Conservation (phyloP, 306 rosid genomes). For the Aeschynomene evenia region DNA sequence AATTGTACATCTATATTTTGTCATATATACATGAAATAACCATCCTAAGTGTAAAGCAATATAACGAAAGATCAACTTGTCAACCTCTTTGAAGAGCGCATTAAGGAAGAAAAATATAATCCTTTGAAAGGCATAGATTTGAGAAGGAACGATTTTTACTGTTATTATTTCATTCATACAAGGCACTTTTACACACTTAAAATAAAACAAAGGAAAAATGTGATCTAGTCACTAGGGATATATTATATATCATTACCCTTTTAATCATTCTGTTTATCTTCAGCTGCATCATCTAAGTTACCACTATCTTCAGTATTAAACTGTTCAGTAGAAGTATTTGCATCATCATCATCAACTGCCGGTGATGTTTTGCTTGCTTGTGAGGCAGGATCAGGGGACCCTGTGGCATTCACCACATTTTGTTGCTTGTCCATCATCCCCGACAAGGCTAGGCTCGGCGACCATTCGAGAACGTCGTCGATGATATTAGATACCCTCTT, state of each 20-base stretch:
- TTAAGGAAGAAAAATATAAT: not conserved
- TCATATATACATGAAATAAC: not conserved
- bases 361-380: conserved; percentile 41
- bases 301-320: conserved; percentile 44
- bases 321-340: conserved; percentile 46
- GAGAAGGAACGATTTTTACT: conserved; percentile 40
- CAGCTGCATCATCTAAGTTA: conserved; percentile 44
- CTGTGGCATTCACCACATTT: conserved; percentile 61
- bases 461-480: conserved; percentile 97
- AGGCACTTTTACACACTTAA: conserved; percentile 57
- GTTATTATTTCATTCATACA: conserved; percentile 51
- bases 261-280: conserved; percentile 51
- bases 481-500: conserved; percentile 90
- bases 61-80: not conserved
- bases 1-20: too few relatives aligned
- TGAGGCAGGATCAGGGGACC: conserved; percentile 32
- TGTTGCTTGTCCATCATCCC: conserved; percentile 97
- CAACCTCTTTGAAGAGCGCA: not conserved
- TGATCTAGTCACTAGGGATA: conserved; percentile 47
- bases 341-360: conserved; percentile 37
- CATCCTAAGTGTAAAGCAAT: not conserved
- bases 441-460: conserved; percentile 88
- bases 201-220: conserved; percentile 38
- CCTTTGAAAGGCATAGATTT: conserved; percentile 5
- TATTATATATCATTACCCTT: conserved; percentile 23